Evolutionary conservation across 2,329 filamentous ascomycete species (phyloP), one percentile per base, ranked within the genome.

Genomic region (Aspergillus aculeatus): DNA sequence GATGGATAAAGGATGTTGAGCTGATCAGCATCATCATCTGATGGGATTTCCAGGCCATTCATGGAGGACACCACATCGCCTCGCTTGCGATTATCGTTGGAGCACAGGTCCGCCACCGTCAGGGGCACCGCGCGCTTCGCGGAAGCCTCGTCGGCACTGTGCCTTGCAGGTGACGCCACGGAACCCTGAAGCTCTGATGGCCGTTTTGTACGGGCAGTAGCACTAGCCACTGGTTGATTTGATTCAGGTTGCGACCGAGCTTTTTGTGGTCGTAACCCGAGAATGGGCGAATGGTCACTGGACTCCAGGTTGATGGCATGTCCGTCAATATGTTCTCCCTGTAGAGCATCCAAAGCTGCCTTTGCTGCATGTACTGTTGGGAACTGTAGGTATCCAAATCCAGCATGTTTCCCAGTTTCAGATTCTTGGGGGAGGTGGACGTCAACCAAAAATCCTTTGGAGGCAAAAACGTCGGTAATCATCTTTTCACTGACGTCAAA

Each of bases 271-370:
- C 6, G 49, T 29, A 68, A 35, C 35, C 41, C 47, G 21, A 61
- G 50, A 54, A 71, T 69, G 2, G 70, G 68, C 7, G 64, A 55
- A 58, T 66, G 65, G 48, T 77, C 69, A 56, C 71, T 75, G 54
- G 71, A 73, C 57, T 78, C 76, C 24, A 78, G 64, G 58, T 78
- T 77, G 54, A 78, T 74, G 6, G 73, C 69, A 51, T 77, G 74
- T 2, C 74, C 76, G 62, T 77, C 74, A 62, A 78, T 73, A 57
- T 70, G 59, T 14, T 65, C 60, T 31, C 76, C 74, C 58, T 75
- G 75, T 21, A 79, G 61, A 26, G 70, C 71, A 47, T 72, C 64
- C 51, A 77, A 65, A 24, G 75, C 77, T 48, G 69, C 73, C 26
- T 68, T 71, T 48, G 76, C 76, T 9, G 72, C 70, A 57, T 73